phyloP scores from a whole-genome alignment of 495 filamentous ascomycete species.

The Neurospora sp. region DNA sequence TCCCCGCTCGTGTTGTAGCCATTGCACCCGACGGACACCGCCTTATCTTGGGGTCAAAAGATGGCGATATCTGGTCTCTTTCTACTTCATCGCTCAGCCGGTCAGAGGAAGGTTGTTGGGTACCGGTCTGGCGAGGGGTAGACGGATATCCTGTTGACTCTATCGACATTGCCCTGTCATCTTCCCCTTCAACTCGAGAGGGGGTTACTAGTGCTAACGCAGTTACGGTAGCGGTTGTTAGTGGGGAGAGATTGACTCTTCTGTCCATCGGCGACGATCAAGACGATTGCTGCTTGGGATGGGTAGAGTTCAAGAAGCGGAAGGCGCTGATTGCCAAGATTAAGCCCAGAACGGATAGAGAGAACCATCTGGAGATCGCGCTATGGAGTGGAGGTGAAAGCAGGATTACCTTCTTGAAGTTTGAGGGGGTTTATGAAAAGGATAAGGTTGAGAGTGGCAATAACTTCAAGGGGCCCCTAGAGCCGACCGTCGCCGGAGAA shows the following conservation, averaged over 20 bases:
- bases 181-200: neutral
- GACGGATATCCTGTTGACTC: neutral
- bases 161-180: neutral
- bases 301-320: neutral
- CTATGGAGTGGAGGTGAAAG: neutral
- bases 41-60: neutral
- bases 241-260: neutral
- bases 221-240: neutral
- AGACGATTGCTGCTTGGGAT: neutral
- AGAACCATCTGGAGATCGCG: neutral
- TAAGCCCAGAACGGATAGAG: neutral
- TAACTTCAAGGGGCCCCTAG: neutral
- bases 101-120: neutral
- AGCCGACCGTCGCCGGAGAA: neutral
- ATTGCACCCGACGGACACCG: neutral
- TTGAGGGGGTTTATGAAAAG: neutral
- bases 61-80: neutral
- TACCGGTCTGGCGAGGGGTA: neutral
- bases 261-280: neutral
- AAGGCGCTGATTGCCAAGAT: neutral
- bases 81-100: neutral
- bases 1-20: neutral
- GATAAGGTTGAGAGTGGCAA: neutral
- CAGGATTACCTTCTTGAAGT: neutral
- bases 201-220: neutral